phyloP scores from a whole-genome alignment of 1,139 yeast species.

The Magnusiomyces tetraspermus region DNA sequence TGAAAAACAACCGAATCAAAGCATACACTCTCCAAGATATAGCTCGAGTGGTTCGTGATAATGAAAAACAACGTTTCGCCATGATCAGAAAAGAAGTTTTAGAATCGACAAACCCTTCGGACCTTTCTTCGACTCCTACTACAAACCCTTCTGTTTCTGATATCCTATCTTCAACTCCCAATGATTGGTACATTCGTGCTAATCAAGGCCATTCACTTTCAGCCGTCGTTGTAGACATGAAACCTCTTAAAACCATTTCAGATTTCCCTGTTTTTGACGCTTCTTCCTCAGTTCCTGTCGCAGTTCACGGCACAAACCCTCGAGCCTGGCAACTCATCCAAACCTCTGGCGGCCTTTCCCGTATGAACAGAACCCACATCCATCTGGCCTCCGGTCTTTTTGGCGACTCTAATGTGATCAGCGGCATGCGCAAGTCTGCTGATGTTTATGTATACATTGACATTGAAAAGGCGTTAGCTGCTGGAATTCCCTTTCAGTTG shows the following conservation, averaged over 20 bases:
- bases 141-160: not conserved
- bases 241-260: constrained; percentile 21
- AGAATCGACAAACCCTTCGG: constrained; percentile 6
- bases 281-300: constrained; percentile 17
- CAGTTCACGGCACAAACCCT: constrained; percentile 77
- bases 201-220: constrained; percentile 82
- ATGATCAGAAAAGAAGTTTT: constrained; percentile 17
- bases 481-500: constrained; percentile 48
- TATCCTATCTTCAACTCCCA: constrained; percentile 9
- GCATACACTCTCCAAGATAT: constrained; percentile 51
- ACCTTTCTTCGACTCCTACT: not conserved
- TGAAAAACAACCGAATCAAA: constrained; percentile 52
- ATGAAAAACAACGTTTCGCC: constrained; percentile 63
- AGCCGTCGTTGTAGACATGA: constrained; percentile 39
- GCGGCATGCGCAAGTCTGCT: constrained; percentile 64
- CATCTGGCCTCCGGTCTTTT: constrained; percentile 53
- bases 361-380: constrained; percentile 73
- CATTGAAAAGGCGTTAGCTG: constrained; percentile 37
- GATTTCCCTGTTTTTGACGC: constrained; percentile 30
- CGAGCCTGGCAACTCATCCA: constrained; percentile 44
- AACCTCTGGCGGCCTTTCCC: constrained; percentile 47
- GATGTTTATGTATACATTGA: constrained; percentile 58
- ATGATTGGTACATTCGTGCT: constrained; percentile 54
- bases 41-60: constrained; percentile 48
- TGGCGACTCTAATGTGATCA: constrained; percentile 40